Conservation (phyloP, 1,139 yeast genomes). For the Yamadazyma membranifaciens region DNA sequence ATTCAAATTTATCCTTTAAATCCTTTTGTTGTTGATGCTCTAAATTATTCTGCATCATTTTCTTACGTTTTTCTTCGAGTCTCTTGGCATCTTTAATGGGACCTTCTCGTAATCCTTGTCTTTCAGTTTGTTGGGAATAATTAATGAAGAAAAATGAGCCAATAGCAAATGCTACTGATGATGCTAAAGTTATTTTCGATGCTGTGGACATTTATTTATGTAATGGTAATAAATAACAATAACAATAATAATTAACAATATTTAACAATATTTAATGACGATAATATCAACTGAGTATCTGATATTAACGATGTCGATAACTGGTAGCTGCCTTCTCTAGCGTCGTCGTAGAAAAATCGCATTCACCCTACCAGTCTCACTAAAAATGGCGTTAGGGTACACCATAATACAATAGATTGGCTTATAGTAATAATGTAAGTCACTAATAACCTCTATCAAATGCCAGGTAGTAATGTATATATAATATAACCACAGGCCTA, state of each 20-base stretch:
- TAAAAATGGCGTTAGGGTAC: too few relatives aligned
- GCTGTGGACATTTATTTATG: constrained; percentile 76
- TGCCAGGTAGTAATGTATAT: too few relatives aligned
- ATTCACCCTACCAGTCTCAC: too few relatives aligned
- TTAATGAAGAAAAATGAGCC: constrained; percentile 67
- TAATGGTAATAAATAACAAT: not conserved
- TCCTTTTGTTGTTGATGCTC: constrained; percentile 78
- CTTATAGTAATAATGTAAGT: too few relatives aligned
- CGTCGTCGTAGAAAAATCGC: too few relatives aligned
- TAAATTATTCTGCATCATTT: constrained; percentile 53
- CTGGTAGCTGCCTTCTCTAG: too few relatives aligned
- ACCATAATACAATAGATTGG: too few relatives aligned
- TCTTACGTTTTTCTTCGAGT: constrained; percentile 45
- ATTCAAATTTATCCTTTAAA: constrained; percentile 60
- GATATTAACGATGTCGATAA: too few relatives aligned
- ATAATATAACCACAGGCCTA: too few relatives aligned
- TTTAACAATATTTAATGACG: not conserved
- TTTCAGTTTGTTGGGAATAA: constrained; percentile 62
- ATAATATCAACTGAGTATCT: too few relatives aligned
- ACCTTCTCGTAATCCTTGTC: constrained; percentile 71
- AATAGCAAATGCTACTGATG: constrained; percentile 55
- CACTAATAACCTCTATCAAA: too few relatives aligned
- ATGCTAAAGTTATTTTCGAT: constrained; percentile 65
- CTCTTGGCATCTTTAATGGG: constrained; percentile 77
- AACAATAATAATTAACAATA: not conserved